Conservation (phyloP, 2,329 filamentous ascomycete species). For the Incumbomyces delicatus region DNA sequence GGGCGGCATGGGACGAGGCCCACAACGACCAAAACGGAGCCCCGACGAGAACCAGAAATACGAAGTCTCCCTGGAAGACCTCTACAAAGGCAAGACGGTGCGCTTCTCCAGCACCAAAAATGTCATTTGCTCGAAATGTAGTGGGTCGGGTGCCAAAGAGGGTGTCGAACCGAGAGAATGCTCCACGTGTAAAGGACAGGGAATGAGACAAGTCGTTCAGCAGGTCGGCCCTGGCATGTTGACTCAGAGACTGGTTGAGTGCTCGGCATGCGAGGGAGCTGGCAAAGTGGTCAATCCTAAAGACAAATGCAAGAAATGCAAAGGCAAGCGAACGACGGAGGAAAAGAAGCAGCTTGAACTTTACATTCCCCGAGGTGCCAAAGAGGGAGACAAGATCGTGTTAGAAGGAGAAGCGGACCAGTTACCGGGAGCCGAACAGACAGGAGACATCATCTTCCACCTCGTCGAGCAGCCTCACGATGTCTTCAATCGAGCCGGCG, state of each 20-base stretch:
- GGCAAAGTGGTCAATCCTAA: slow-evolving; percentile 88
- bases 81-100: slow-evolving; percentile 98
- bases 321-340: slow-evolving; percentile 75
- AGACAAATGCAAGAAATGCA: slow-evolving; percentile 98
- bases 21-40: slow-evolving; percentile 58
- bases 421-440: slow-evolving; percentile 66
- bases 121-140: slow-evolving; percentile 76
- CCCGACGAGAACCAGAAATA: slow-evolving; percentile 84
- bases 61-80: slow-evolving; percentile 80
- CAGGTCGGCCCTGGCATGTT: slow-evolving; percentile 81
- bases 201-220: slow-evolving; percentile 63
- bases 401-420: slow-evolving; percentile 93
- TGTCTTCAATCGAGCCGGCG: slow-evolving; percentile 69
- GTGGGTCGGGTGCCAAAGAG: slow-evolving; percentile 81
- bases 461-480: slow-evolving; percentile 74
- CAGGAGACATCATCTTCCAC: slow-evolving; percentile 87
- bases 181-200: slow-evolving; percentile 72
- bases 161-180: slow-evolving; percentile 78
- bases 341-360: slow-evolving; percentile 93
- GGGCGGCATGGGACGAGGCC: slow-evolving; percentile 41
- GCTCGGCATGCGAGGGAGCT: slow-evolving; percentile 73
- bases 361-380: slow-evolving; percentile 54
- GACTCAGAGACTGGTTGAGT: slow-evolving; percentile 67
- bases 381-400: slow-evolving; percentile 76
- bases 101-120: slow-evolving; percentile 95